Evolutionary conservation across 257 asterid species (phyloP).

Genomic region (Capsicum baccatum): DNA sequence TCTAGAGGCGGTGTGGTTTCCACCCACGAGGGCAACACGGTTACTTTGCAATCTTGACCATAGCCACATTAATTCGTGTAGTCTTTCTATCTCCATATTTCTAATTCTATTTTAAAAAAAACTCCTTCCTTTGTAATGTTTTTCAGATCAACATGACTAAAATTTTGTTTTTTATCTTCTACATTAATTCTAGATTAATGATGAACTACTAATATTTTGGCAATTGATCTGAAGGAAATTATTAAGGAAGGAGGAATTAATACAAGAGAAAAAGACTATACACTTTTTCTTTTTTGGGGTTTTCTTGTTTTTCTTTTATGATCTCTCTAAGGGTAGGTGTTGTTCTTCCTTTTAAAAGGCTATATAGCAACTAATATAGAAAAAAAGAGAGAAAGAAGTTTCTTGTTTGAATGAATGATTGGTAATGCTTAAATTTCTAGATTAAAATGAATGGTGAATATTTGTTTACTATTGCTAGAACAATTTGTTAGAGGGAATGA

Average conservation of each 20-base stretch:
- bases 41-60: conserved; percentile 34
- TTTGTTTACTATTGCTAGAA: background rate
- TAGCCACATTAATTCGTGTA: conserved; percentile 35
- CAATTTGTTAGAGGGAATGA: background rate
- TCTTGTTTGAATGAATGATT: conserved; percentile 12
- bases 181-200: background rate
- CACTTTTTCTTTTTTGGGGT: background rate
- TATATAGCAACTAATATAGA: background rate
- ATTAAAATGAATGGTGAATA: background rate
- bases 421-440: background rate
- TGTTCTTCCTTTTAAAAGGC: conserved; percentile 20
- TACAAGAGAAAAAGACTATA: conserved; percentile 4
- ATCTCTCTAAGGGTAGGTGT: background rate
- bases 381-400: background rate
- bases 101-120: background rate
- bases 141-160: conserved; percentile 36
- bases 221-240: conserved; percentile 17
- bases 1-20: conserved; percentile 58
- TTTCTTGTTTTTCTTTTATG: background rate
- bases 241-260: conserved; percentile 37
- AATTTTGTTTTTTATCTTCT: background rate
- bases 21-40: conserved; percentile 56
- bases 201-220: conserved; percentile 29
- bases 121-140: conserved; percentile 30
- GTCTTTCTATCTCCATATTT: conserved; percentile 48